phyloP scores from a whole-genome alignment of 1,139 yeast species.

The Geotrichum cucujoidarum region DNA sequence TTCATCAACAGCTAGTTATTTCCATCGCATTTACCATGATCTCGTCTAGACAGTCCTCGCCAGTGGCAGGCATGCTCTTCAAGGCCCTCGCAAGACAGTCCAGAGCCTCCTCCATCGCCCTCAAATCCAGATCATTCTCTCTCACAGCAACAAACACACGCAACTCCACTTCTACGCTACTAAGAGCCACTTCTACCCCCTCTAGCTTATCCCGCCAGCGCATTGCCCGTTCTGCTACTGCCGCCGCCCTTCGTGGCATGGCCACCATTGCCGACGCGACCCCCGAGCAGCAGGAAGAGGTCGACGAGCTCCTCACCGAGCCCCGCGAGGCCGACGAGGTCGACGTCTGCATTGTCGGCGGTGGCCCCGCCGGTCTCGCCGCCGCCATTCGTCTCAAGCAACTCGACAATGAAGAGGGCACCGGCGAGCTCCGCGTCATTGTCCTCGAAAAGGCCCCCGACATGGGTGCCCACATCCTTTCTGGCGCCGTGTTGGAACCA shows the following conservation, averaged over 20 bases:
- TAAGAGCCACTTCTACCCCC: neutral
- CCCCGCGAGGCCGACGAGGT: conserved; percentile 79
- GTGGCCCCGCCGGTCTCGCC: conserved; percentile 95
- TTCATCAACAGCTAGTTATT: no score
- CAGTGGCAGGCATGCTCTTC: neutral
- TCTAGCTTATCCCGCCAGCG: neutral
- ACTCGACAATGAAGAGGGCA: conserved; percentile 63
- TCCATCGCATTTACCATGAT: neutral
- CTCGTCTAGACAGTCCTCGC: conserved; percentile 3
- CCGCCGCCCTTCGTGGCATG: conserved; percentile 4
- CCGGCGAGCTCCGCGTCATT: conserved; percentile 71
- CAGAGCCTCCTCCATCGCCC: neutral
- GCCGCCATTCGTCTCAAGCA: conserved; percentile 88
- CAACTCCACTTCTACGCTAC: neutral
- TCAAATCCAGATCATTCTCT: no score
- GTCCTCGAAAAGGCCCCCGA: conserved; percentile 91
- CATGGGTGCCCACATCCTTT: conserved; percentile 80
- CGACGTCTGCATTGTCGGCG: conserved; percentile 94
- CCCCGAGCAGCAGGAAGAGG: conserved; percentile 15
- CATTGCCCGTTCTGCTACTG: neutral
- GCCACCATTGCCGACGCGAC: conserved; percentile 20
- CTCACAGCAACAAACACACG: neutral
- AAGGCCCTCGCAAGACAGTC: conserved; percentile 1
- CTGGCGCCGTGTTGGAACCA: conserved; percentile 94
- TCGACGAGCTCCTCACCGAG: conserved; percentile 31